Percentiles rank a stretch among this genome's conserved stretches.
phyloP scores from a whole-genome alignment of 1,284 basidiomycete genomes.

The Coniferiporia sulphurascens region DNA sequence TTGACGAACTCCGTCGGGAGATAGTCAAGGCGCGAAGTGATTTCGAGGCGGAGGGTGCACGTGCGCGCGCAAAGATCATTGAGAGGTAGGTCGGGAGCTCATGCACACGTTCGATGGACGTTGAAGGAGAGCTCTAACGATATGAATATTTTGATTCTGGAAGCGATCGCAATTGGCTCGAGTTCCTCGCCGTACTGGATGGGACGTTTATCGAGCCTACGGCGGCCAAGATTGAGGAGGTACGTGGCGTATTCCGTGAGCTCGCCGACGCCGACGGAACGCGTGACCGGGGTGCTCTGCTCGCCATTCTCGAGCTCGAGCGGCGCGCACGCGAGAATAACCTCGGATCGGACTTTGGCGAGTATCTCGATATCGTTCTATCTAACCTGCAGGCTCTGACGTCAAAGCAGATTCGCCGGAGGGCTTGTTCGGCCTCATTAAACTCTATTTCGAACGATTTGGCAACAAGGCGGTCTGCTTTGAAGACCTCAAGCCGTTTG shows the following conservation, averaged over 20 bases:
- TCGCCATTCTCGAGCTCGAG: conserved; percentile 72
- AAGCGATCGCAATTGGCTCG: conserved; percentile 83
- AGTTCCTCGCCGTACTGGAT: conserved; percentile 70
- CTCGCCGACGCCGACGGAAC: conserved; percentile 58
- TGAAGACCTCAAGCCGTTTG: conserved; percentile 75
- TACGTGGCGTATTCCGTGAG: conserved; percentile 49
- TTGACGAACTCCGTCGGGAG: conserved; percentile 70
- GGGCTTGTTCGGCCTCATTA: conserved; percentile 43
- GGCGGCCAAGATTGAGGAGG: conserved; percentile 31
- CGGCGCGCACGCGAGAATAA: conserved; percentile 46
- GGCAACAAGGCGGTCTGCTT: conserved; percentile 81
- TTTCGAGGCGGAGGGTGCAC: conserved; percentile 53
- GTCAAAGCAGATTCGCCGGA: conserved; percentile 23
- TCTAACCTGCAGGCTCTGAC: conserved; percentile 4
- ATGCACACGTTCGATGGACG: not conserved
- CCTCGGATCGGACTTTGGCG: conserved; percentile 10
- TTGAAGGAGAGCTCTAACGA: conserved; percentile 20
- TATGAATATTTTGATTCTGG: conserved; percentile 5
- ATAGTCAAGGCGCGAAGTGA: conserved; percentile 54
- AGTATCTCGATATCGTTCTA: not conserved
- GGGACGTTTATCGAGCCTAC: conserved; percentile 46
- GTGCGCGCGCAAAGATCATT: conserved; percentile 49
- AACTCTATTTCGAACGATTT: conserved; percentile 67
- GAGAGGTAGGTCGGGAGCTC: conserved; percentile 45
- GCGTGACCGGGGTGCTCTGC: conserved; percentile 65